A percentile compares a stretch with the other conserved stretches of the same genome.
phyloP scores from a whole-genome alignment of 345 rosid species.

The Pistacia integerrima region DNA sequence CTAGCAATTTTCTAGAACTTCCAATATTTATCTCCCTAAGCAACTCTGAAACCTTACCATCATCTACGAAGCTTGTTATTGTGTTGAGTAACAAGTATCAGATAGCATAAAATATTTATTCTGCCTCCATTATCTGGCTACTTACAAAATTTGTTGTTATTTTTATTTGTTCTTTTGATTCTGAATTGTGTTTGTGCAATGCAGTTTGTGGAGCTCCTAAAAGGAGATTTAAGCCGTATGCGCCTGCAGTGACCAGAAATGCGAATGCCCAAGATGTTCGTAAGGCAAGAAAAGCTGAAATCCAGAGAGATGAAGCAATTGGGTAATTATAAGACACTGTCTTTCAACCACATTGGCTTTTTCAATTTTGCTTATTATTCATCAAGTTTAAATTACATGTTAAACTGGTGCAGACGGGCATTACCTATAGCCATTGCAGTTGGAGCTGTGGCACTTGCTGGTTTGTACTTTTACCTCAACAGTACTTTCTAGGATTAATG shows the following conservation, averaged over 20 bases:
- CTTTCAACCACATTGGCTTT: neutral
- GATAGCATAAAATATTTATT: too few species aligned
- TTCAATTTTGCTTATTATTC: neutral
- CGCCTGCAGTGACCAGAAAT: conserved; percentile 61
- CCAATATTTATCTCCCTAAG: neutral
- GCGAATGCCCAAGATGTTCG: conserved; percentile 61
- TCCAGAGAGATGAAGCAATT: conserved; percentile 70
- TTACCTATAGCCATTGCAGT: conserved; percentile 73
- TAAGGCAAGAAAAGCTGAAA: conserved; percentile 73
- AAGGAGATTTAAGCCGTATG: conserved; percentile 73
- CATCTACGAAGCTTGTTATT: too few species aligned
- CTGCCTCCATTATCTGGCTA: too few species aligned
- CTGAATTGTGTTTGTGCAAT: conserved; percentile 1
- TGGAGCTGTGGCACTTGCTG: conserved; percentile 72
- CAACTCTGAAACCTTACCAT: neutral
- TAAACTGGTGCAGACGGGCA: conserved; percentile 49
- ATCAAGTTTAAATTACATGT: neutral
- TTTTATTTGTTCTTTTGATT: neutral
- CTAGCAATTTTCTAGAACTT: neutral
- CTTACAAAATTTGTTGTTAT: too few species aligned
- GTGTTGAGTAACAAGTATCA: too few species aligned
- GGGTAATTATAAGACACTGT: conserved; percentile 45
- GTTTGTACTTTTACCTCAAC: conserved; percentile 77
- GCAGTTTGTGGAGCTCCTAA: conserved; percentile 98
- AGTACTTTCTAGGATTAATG: conserved; percentile 29